phyloP scores from a whole-genome alignment of 2,329 filamentous ascomycete species.

The Talaromyces albobiverticillius region DNA sequence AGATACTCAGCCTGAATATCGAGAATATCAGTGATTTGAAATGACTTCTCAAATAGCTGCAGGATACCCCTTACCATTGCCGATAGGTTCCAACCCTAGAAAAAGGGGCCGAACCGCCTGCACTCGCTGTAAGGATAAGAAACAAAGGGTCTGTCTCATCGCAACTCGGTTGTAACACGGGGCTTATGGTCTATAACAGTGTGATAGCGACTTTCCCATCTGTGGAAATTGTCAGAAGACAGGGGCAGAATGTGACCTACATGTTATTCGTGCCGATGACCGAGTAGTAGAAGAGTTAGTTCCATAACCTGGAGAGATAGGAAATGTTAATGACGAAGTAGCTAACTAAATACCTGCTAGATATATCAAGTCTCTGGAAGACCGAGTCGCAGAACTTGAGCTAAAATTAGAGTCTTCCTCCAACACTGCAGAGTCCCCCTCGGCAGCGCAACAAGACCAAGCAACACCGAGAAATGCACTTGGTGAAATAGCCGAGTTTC shows the following conservation, averaged over 20 bases:
- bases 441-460: slow-evolving; percentile 19
- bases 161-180: too few relatives aligned
- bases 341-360: slow-evolving; percentile 24
- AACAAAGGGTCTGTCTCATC: slow-evolving; percentile 39
- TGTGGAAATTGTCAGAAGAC: slow-evolving; percentile 46
- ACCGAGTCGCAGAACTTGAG: slow-evolving; percentile 44
- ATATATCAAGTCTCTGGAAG: slow-evolving; percentile 42
- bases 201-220: slow-evolving; percentile 43
- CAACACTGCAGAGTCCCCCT: too few relatives aligned
- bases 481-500: slow-evolving; percentile 47
- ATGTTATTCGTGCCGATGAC: slow-evolving; percentile 36
- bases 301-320: too few relatives aligned
- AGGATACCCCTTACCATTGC: background rate
- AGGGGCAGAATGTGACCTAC: slow-evolving; percentile 42
- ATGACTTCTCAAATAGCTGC: background rate
- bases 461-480: slow-evolving; percentile 33
- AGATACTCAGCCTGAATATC: too few relatives aligned
- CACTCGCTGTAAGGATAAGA: slow-evolving; percentile 45
- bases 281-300: slow-evolving; percentile 32
- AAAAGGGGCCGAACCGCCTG: slow-evolving; percentile 46
- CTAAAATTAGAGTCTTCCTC: too few relatives aligned
- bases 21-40: too few relatives aligned
- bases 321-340: background rate
- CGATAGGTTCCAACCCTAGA: slow-evolving; percentile 31
- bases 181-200: slow-evolving; percentile 25